Percentiles rank a stretch among this genome's conserved stretches.
Evolutionary conservation across 352 stramenopile genomes (phyloP).

Genomic region (Globisporangium sylvaticum): DNA sequence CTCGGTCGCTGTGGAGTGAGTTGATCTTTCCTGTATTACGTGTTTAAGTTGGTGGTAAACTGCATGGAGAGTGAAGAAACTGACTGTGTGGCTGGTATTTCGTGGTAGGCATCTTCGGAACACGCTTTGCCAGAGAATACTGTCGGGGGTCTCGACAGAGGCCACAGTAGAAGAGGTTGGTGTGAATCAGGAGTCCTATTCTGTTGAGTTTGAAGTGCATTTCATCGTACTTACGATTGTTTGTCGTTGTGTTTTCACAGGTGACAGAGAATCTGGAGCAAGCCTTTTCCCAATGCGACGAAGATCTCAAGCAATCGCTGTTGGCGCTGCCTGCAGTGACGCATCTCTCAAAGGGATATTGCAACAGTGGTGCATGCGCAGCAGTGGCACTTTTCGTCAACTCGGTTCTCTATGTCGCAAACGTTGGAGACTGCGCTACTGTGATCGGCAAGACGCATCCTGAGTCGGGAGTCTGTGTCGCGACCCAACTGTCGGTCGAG

Average conservation of each 20-base stretch:
- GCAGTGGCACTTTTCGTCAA: conserved; percentile 60
- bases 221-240: background rate
- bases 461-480: conserved; percentile 23
- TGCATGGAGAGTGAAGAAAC: background rate
- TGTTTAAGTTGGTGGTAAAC: background rate
- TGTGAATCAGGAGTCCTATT: background rate
- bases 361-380: conserved; percentile 64
- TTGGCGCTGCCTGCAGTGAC: conserved; percentile 33
- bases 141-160: conserved; percentile 22
- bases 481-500: conserved; percentile 41
- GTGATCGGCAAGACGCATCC: conserved; percentile 72
- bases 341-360: conserved; percentile 59
- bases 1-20: conserved; percentile 60
- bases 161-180: conserved; percentile 31
- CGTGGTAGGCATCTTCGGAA: conserved; percentile 27
- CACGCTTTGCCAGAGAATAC: conserved; percentile 37
- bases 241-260: background rate
- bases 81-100: background rate
- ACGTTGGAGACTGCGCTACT: conserved; percentile 90
- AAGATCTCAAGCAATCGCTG: conserved; percentile 54
- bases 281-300: conserved; percentile 50
- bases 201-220: background rate
- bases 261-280: conserved; percentile 22
- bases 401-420: conserved; percentile 79
- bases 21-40: background rate